These are phyloP conservation scores for Mucor piriformis DNA, from an alignment of 371 early-diverging fungal genomes.

Conservation along the genomic window DNA sequence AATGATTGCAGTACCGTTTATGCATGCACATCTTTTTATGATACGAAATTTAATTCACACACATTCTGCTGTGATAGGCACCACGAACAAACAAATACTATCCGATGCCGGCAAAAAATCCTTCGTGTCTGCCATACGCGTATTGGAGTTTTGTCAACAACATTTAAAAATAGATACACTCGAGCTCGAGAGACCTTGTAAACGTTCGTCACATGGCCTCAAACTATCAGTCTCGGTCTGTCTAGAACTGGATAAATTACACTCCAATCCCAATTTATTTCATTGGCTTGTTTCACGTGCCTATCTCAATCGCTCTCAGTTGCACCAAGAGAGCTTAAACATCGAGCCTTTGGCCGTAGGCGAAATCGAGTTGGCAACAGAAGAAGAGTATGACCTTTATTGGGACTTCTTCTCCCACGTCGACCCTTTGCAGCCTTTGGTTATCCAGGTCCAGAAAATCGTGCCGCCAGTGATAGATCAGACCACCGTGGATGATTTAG, in stretches of 20 bases:
- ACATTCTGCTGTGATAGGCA: constrained; percentile 31
- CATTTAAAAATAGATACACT: constrained; percentile 5
- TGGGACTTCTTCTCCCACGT: constrained; percentile 13
- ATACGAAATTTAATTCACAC: constrained; percentile 51
- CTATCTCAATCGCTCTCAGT: constrained; percentile 56
- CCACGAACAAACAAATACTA: constrained; percentile 27
- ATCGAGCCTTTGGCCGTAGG: constrained; percentile 44
- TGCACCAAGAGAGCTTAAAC: constrained; percentile 56
- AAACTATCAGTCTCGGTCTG: constrained; percentile 2
- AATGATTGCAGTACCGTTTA: constrained; percentile 63
- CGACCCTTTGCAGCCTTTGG: not conserved
- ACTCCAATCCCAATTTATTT: constrained; percentile 47
- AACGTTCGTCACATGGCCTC: not conserved
- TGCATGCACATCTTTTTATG: constrained; percentile 57
- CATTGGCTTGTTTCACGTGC: constrained; percentile 72
- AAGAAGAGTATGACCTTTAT: constrained; percentile 34
- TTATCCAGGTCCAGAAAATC: not conserved
- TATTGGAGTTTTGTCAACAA: constrained; percentile 23
- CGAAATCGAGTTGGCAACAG: constrained; percentile 22
- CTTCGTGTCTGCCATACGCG: not conserved
- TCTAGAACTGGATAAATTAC: constrained; percentile 40
- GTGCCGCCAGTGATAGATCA: not conserved
- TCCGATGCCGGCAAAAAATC: constrained; percentile 46
- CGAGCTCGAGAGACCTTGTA: not conserved
- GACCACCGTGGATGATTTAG: not conserved